Evolutionary conservation across 768 basidiomycete species (phyloP), one percentile per base, ranked within the genome.

Genomic region (Suillus lakei): DNA sequence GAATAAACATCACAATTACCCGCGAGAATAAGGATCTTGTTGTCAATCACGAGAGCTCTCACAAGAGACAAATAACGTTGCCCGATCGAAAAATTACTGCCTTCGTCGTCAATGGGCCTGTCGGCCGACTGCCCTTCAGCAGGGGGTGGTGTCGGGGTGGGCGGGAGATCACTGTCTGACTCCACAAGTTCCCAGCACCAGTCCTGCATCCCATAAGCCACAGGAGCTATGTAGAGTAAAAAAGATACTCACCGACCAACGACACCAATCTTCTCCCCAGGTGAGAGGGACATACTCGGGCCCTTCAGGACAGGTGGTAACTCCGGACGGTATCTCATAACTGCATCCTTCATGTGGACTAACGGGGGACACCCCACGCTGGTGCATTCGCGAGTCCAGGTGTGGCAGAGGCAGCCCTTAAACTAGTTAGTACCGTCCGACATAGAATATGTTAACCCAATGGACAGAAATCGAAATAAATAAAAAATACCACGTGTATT

Each of bases 191-290:
- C 43, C 95, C 95, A 0, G 94, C 94, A 56, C 94, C 93, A 21
- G 93, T 95, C 70, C 87, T 86, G 67, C 43, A 60, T 39, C 7
- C 53, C 36, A 41, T 58, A 23, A 61, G 39, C 34, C 48, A 43
- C 39, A 39, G 39, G 39, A 54, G 23, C 16, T 23, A 67, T 63
- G 39, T 67, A 78, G 43, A 2, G 16, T 1, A 39, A 39, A 16
- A 39, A 36, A 55, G 58, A 26, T 13, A 64, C 78, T 1, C 72
- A 85, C 76, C 87, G 70, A 30, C 95, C 94, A 54, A 97, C 92
- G 61, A 97, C 92, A 32, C 96, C 95, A 68, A 99, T 89, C 79
- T 97, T 96, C 79, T 98, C 96, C 4, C 92, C 91, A 0, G 86
- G 86, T 0, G 78, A 74, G 30, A 98, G 82, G 36, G 79, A 79